A percentile compares a stretch with the other conserved stretches of the same genome.
Conservation (phyloP, 495 filamentous ascomycete species). For the Parmelia sp. region DNA sequence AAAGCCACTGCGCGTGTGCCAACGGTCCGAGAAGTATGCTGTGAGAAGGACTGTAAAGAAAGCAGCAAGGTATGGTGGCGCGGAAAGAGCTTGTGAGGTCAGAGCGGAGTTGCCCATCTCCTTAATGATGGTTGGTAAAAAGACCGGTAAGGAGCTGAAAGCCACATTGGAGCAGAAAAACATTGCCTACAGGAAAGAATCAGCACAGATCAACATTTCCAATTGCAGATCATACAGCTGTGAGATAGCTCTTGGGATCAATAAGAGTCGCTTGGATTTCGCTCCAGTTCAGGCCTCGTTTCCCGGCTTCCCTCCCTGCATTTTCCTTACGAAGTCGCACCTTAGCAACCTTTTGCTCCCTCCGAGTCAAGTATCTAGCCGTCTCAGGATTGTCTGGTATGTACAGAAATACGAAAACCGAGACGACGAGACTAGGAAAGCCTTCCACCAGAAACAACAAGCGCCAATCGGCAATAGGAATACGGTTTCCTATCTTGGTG, state of each 20-base stretch:
- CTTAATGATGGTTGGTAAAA: slow-evolving; percentile 53
- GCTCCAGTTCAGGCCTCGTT: slow-evolving; percentile 39
- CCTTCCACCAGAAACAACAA: slow-evolving; percentile 56
- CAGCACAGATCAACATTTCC: neutral
- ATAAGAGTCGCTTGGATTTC: slow-evolving; percentile 48
- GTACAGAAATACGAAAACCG: slow-evolving; percentile 46
- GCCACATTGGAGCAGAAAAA: slow-evolving; percentile 56
- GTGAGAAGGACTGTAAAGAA: slow-evolving; percentile 47
- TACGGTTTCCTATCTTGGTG: slow-evolving; percentile 40
- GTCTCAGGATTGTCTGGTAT: slow-evolving; percentile 51
- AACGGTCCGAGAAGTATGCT: slow-evolving; percentile 46
- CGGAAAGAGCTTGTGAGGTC: slow-evolving; percentile 49
- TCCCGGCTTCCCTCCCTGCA: slow-evolving; percentile 17
- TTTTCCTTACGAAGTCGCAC: slow-evolving; percentile 43
- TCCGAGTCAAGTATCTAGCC: slow-evolving; percentile 44
- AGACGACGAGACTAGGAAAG: slow-evolving; percentile 53
- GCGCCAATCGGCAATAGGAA: slow-evolving; percentile 55
- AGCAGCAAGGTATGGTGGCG: slow-evolving; percentile 51
- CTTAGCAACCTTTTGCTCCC: slow-evolving; percentile 44
- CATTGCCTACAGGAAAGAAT: slow-evolving; percentile 38
- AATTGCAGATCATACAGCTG: slow-evolving; percentile 43
- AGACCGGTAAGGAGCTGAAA: slow-evolving; percentile 54
- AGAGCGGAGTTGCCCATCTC: slow-evolving; percentile 48
- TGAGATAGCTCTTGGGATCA: slow-evolving; percentile 64
- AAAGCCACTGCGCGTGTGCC: slow-evolving; percentile 42